A percentile compares a stretch with the other conserved stretches of the same genome.
Conservation (phyloP, 2,329 filamentous ascomycete genomes). For the Fusarium napiforme region DNA sequence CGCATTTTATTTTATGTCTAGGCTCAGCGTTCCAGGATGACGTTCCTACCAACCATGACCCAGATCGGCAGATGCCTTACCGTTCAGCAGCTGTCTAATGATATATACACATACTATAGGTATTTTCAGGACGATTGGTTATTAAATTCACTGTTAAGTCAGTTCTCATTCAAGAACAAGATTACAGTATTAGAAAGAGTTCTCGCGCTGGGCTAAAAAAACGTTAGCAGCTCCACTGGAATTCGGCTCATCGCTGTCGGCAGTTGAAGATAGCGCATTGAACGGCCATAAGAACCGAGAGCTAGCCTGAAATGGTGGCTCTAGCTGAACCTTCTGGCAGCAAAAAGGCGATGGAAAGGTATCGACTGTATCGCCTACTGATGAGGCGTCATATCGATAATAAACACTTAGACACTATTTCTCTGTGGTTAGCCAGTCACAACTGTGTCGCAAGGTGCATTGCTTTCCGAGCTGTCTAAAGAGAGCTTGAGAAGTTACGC, state of each 20-base stretch:
- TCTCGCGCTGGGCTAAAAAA: not conserved
- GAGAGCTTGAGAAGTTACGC: no score
- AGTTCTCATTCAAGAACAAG: not conserved
- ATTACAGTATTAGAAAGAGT: not conserved
- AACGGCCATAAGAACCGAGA: not conserved
- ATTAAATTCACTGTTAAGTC: accelerated
- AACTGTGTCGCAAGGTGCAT: no score
- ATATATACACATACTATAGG: accelerated
- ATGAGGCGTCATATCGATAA: no score
- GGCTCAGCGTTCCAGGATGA: accelerated
- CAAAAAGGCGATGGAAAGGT: no score
- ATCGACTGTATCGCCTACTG: no score
- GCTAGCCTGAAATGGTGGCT: not conserved
- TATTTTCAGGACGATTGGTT: not conserved
- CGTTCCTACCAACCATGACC: not conserved
- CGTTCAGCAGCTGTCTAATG: accelerated
- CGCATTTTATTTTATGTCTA: not conserved
- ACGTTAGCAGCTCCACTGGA: not conserved
- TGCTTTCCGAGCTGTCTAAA: no score
- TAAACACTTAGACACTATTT: no score
- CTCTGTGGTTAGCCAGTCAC: no score
- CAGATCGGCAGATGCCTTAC: accelerated
- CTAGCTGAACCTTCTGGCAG: no score
- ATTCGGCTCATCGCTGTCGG: not conserved
- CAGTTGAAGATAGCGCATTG: not conserved